These are phyloP conservation scores for Peronospora belbahrii DNA, from an alignment of 352 stramenopile species.

Conservation along the genomic window DNA sequence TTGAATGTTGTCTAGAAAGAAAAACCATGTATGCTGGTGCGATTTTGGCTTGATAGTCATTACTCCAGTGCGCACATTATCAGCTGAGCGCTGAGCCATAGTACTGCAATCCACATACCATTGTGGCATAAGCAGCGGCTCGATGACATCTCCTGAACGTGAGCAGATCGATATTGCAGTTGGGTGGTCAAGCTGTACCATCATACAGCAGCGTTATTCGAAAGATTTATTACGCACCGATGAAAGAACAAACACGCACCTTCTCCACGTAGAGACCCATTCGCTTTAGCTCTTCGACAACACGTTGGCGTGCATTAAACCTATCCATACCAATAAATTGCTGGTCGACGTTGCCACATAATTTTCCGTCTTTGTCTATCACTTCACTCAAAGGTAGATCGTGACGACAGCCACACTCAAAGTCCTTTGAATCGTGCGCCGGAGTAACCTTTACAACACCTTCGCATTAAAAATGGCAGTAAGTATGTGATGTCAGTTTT, in stretches of 20 bases:
- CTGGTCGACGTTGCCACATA: constrained; percentile 66
- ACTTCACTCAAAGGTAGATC: constrained; percentile 75
- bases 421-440: constrained; percentile 99
- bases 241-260: constrained; percentile 46
- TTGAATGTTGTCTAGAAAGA: constrained; percentile 98
- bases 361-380: constrained; percentile 62
- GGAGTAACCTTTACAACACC: constrained; percentile 94
- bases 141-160: constrained; percentile 96
- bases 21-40: constrained; percentile 93
- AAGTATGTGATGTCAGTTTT: not conserved
- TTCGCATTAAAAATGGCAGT: constrained; percentile 10
- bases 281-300: constrained; percentile 90
- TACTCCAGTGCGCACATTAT: constrained; percentile 91
- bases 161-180: constrained; percentile 93
- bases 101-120: constrained; percentile 97
- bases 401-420: constrained; percentile 95
- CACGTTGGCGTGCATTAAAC: constrained; percentile 87
- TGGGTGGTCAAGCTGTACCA: constrained; percentile 53
- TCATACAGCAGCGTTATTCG: not conserved
- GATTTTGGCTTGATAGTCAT: constrained; percentile 93
- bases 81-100: constrained; percentile 92
- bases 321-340: constrained; percentile 92
- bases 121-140: constrained; percentile 98
- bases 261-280: constrained; percentile 90
- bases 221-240: not conserved